Evolutionary conservation across 179 eudicot genomes (phyloP), one percentile per base, ranked within the genome.

Genomic region (Silene noctiflora): DNA sequence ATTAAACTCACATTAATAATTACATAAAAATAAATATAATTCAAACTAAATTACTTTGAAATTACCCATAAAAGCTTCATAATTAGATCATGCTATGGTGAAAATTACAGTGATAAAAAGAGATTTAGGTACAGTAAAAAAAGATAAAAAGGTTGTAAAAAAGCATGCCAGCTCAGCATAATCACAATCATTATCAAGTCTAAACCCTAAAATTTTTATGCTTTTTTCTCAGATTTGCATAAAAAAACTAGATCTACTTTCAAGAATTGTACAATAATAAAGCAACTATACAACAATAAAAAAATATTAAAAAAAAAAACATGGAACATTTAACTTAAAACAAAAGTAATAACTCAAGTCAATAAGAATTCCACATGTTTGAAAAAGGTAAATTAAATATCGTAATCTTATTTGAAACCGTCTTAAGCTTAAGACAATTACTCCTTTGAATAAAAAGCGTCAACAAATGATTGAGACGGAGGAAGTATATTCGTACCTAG

Each of bases 161-260:
- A 72, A 72, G 75, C 27, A 56, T 9, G 75, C 48, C 75, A 72
- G 66, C 75, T 72, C 66, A 72, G 17, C 44, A 13, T 65, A 31
- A 65, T 33, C 19, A 58, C 53, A 64, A 77, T 48, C 71, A 72
- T 66, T 8, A 27, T 51, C 80, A 72, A 64, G 67, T 65, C 67
- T 55, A 78, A 78, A 78, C 71, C 81, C 81, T 67, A 59, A 69
- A 35, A 62, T 13, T 21, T 11, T 20, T 20, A 39, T 46, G 16
- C 48, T 62, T 25, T 71, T 24, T 77, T 5, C 2, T n/a, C 4
- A n/a, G 2, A 3, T 51, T 29, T 12, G 31, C 12, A 1, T 12
- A 6, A n/a, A 53, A 53, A 53, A 53, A 48, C 13, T 24, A 76
- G 60, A 69, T 76, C 67, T 69, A 67, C 39, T 33, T 59, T 25